Conservation (phyloP, 2,329 filamentous ascomycete species). For the Blastomyces gilchristii region DNA sequence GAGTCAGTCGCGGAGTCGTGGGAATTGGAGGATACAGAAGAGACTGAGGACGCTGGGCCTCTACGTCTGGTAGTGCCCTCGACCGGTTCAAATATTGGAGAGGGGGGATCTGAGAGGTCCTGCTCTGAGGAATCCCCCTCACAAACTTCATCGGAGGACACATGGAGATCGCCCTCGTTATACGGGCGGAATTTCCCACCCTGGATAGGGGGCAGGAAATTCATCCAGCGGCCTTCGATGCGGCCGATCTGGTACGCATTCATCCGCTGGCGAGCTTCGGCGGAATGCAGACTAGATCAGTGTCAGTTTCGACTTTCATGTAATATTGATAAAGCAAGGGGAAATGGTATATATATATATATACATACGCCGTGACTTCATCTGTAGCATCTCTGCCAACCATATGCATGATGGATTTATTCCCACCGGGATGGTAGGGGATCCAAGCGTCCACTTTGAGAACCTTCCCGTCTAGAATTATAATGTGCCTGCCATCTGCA, state of each 20-base stretch:
- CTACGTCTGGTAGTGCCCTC: conserved; percentile 31
- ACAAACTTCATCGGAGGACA: conserved; percentile 25
- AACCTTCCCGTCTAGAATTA: conserved; percentile 72
- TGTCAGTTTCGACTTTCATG: conserved; percentile 3
- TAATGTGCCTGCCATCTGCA: conserved; percentile 64
- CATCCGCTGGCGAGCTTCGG: conserved; percentile 67
- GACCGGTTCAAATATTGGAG: conserved; percentile 49
- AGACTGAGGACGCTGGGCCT: conserved; percentile 27
- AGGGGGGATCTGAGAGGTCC: conserved; percentile 46
- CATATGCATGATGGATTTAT: conserved; percentile 87
- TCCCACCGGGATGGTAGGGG: conserved; percentile 81
- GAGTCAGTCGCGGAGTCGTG: conserved; percentile 16
- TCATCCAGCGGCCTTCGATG: conserved; percentile 71
- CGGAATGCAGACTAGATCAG: conserved; percentile 62
- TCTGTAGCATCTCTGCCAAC: conserved; percentile 88
- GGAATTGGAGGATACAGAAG: conserved; percentile 22
- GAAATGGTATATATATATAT: conserved; percentile 8
- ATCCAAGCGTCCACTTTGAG: conserved; percentile 84
- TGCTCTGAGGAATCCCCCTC: conserved; percentile 41
- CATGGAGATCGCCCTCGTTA: conserved; percentile 29
- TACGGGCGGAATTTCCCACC: conserved; percentile 63
- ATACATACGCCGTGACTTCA: conserved; percentile 69
- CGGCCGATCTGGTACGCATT: conserved; percentile 70
- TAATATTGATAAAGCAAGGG: conserved; percentile 3
- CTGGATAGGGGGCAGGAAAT: conserved; percentile 86